Conservation (phyloP, 768 basidiomycete genomes). For the Rossbeevera mucosa region DNA sequence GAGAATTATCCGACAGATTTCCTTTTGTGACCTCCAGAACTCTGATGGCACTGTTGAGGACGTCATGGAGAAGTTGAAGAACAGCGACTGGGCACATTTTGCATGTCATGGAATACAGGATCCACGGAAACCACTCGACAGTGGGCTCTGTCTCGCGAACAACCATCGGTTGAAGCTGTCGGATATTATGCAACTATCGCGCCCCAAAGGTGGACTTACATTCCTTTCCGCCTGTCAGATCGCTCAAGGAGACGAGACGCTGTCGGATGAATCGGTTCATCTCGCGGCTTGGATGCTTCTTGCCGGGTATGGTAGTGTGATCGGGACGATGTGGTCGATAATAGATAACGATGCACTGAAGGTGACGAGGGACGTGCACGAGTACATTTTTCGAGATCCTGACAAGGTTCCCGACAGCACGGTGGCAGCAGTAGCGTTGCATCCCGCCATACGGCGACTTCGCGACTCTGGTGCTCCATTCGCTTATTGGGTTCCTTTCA, state of each 20-base stretch:
- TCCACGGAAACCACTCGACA: background rate
- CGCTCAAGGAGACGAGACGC: background rate
- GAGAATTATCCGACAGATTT: background rate
- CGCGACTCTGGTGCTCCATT: background rate
- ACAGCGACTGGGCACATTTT: background rate
- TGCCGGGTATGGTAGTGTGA: background rate
- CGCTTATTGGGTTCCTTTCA: background rate
- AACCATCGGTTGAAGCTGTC: background rate
- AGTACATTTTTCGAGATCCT: background rate
- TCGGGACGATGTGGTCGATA: background rate
- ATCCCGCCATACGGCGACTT: background rate
- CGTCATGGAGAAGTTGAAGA: background rate
- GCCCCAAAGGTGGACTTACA: background rate
- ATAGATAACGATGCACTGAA: background rate
- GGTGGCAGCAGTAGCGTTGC: background rate
- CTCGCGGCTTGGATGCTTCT: background rate
- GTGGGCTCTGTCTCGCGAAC: background rate
- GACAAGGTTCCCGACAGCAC: background rate
- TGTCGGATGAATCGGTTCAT: background rate
- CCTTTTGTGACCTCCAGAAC: background rate
- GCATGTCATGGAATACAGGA: background rate
- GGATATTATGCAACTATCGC: background rate
- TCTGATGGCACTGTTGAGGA: background rate
- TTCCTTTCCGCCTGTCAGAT: background rate
- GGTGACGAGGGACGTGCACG: background rate